Conservation (phyloP, 441 rosid genomes). For the Populus tomentosa region DNA sequence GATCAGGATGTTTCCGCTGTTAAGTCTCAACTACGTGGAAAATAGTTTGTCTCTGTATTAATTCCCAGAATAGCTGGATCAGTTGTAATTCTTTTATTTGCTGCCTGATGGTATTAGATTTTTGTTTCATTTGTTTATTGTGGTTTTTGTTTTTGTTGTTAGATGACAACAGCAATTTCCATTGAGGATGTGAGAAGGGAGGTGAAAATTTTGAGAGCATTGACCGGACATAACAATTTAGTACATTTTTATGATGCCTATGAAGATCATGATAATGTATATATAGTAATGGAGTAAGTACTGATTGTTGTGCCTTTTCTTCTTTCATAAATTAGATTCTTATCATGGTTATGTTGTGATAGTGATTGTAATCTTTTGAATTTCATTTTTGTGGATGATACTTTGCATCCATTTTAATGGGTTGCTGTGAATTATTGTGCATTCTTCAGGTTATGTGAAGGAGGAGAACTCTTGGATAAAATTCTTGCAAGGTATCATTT, state of each 20-base stretch:
- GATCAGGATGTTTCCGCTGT: background rate
- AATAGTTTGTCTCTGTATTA: too few relatives aligned
- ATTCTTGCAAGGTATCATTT: constrained; percentile 78
- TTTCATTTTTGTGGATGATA: background rate
- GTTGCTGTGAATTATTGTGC: too few relatives aligned
- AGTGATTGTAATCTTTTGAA: background rate
- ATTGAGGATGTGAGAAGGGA: constrained; percentile 98
- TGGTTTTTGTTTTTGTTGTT: constrained; percentile 10
- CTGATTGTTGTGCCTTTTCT: background rate
- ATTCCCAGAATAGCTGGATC: background rate
- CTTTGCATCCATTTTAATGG: background rate
- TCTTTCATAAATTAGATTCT: background rate
- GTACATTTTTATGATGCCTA: constrained; percentile 83
- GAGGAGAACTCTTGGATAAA: constrained; percentile 97
- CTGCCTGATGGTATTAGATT: background rate
- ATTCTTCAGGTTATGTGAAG: constrained; percentile 84
- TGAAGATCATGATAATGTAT: constrained; percentile 88
- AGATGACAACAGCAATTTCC: constrained; percentile 98
- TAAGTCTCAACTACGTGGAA: background rate
- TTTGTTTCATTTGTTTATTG: background rate
- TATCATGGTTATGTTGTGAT: background rate
- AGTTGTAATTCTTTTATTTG: background rate
- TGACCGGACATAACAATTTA: constrained; percentile 80
- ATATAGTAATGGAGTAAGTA: constrained; percentile 95
- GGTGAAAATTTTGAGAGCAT: constrained; percentile 82